A percentile compares a stretch with the other conserved stretches of the same genome.
phyloP scores from a whole-genome alignment of 2,329 filamentous ascomycete species.

The Aspergillus sp. region DNA sequence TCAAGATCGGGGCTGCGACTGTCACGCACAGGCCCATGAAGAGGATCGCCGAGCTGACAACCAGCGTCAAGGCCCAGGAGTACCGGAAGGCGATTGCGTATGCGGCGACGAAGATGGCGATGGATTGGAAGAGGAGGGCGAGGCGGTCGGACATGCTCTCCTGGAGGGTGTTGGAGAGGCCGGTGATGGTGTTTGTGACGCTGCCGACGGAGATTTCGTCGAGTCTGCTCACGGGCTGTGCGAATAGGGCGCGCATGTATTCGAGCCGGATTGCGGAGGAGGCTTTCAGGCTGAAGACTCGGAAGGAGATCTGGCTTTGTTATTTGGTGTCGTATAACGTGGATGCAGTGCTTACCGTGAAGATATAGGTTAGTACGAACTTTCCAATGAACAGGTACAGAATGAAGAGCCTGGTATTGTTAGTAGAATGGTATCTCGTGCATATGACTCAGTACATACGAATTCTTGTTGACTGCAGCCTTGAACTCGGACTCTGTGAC shows the following conservation, averaged over 20 bases:
- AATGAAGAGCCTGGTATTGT: no score
- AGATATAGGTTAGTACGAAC: no score
- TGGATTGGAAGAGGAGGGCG: slow-evolving; percentile 41
- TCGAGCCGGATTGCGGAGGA: slow-evolving; percentile 51
- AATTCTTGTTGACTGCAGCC: slow-evolving; percentile 46
- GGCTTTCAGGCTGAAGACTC: slow-evolving; percentile 48
- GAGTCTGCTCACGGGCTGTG: slow-evolving; percentile 49
- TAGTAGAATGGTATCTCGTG: no score
- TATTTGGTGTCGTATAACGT: no score
- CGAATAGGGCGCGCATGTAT: slow-evolving; percentile 51
- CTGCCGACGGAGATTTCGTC: slow-evolving; percentile 51
- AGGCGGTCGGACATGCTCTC: slow-evolving; percentile 57
- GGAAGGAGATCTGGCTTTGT: slow-evolving; percentile 34
- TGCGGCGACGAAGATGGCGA: slow-evolving; percentile 45
- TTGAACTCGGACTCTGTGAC: slow-evolving; percentile 51
- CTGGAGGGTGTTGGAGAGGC: slow-evolving; percentile 53
- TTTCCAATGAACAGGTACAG: no score
- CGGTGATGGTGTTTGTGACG: slow-evolving; percentile 54
- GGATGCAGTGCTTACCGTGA: no score
- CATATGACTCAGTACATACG: no score
- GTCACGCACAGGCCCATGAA: slow-evolving; percentile 21
- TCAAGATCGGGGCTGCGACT: slow-evolving; percentile 19
- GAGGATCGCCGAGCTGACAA: slow-evolving; percentile 47
- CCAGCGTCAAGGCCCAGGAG: slow-evolving; percentile 53
- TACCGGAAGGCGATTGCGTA: slow-evolving; percentile 53